A percentile compares a stretch with the other conserved stretches of the same genome.
These are phyloP conservation scores for Hanseniaspora uvarum DNA, from an alignment of 1,139 yeast genomes.

Conservation along the genomic window DNA sequence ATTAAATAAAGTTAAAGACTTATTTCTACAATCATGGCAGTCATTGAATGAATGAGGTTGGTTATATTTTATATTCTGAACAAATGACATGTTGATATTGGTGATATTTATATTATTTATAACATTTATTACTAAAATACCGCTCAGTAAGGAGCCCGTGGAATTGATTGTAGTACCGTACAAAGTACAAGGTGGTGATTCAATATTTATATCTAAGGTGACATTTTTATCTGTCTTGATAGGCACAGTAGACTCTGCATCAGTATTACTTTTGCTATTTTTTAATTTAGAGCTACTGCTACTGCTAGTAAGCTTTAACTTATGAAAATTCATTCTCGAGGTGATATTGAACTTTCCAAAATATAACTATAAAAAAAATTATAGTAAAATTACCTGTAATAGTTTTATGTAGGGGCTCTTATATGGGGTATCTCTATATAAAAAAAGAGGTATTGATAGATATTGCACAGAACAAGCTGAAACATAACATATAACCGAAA, in stretches of 20 bases:
- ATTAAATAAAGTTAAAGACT: slow-evolving; percentile 55
- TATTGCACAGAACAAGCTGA: no score
- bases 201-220: slow-evolving; percentile 49
- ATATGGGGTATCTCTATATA: no score
- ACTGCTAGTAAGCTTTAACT: slow-evolving; percentile 1
- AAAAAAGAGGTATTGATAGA: no score
- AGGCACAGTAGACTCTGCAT: background rate
- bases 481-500: no score
- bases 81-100: slow-evolving; percentile 39
- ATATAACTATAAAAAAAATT: background rate
- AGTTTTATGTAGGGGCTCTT: no score
- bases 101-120: slow-evolving; percentile 5
- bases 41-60: slow-evolving; percentile 49
- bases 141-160: slow-evolving; percentile 78
- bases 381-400: no score
- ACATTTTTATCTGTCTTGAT: slow-evolving; percentile 5
- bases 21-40: slow-evolving; percentile 51
- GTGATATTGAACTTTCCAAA: background rate
- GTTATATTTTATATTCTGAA: slow-evolving; percentile 57
- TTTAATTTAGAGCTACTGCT: background rate
- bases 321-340: slow-evolving; percentile 5
- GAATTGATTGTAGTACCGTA: slow-evolving; percentile 73
- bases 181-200: slow-evolving; percentile 81
- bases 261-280: background rate
- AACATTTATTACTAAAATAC: slow-evolving; percentile 39